Evolutionary conservation across 2,329 filamentous ascomycete species (phyloP), one percentile per base, ranked within the genome.

Genomic region (Paecilomyces variotii): DNA sequence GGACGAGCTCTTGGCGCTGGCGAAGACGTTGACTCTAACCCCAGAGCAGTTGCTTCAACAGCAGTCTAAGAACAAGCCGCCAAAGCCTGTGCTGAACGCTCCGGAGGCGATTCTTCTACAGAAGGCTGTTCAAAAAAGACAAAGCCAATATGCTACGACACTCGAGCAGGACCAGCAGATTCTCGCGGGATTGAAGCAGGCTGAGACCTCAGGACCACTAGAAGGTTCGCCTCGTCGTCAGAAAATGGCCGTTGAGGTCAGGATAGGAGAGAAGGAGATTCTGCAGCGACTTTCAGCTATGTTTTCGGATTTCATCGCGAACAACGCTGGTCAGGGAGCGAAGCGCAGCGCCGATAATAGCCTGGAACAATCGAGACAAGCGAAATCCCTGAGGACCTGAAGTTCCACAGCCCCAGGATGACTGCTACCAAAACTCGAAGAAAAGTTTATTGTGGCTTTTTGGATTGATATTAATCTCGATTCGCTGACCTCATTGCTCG

Each of bases 251-350:
- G 67, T 86, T 25, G 76, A 82, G 55, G 87, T 91, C 35, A 82
- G 89, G 60, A 73, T 86, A 2, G 89, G 89, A 12, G 89, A 93
- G 73, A 91, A 91, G 71, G 79, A 80, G 64, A 77, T 92, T 4
- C 68, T 91, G 26, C 73, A 78, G 57, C 79, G 84, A 66, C 78
- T 85, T 1, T 77, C 82, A 59, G 64, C 61, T 54, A 72, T 70
- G 62, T 69, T 78, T 34, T 64, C 68, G 55, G 59, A 65, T 6
- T 62, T 67, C 55, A 60, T 68, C 32, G 59, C 59, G 11, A 54
- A 35, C 52, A 57, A 59, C 14, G 59, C 57, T 5, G 63, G 60
- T 14, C 66, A 68, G 10, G 50, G 62, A 11, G 55, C 67, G 28
- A 76, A 77, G 60, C 67, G 73, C 50, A 60, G 64, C 53, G 67